These are phyloP conservation scores for Cryptomeria japonica DNA, from an alignment of 75 land plant species.

Conservation along the genomic window DNA sequence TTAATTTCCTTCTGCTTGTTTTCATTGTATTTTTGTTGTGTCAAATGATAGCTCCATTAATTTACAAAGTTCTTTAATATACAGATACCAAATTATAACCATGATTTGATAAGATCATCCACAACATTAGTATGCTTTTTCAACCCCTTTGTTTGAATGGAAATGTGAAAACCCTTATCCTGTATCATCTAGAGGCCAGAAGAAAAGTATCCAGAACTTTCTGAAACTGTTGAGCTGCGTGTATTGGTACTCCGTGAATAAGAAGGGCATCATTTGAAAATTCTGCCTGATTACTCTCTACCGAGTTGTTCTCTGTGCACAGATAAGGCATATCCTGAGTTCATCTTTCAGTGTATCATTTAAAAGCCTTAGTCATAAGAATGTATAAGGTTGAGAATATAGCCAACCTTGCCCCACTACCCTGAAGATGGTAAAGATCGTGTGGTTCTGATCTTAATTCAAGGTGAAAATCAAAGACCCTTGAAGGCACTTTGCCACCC, in stretches of 20 bases:
- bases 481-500: neutral
- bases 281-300: neutral
- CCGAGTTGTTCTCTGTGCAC: neutral
- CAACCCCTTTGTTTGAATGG: neutral
- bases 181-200: neutral
- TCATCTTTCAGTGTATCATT: neutral
- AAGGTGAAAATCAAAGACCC: neutral
- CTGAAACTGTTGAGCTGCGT: neutral
- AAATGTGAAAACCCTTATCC: neutral
- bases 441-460: neutral
- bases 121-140: neutral
- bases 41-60: neutral
- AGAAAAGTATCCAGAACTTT: neutral
- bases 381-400: neutral
- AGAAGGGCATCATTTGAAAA: neutral
- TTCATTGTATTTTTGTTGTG: neutral
- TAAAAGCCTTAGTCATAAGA: neutral
- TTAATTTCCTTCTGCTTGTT: constrained; percentile 7
- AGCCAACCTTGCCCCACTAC: neutral
- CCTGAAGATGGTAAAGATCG: neutral
- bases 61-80: neutral
- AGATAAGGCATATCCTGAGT: neutral
- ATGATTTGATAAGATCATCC: neutral
- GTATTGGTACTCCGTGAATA: neutral
- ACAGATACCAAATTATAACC: neutral